Conservation (phyloP, 176 grass and related monocot genomes). For the Rhynchospora pubera region DNA sequence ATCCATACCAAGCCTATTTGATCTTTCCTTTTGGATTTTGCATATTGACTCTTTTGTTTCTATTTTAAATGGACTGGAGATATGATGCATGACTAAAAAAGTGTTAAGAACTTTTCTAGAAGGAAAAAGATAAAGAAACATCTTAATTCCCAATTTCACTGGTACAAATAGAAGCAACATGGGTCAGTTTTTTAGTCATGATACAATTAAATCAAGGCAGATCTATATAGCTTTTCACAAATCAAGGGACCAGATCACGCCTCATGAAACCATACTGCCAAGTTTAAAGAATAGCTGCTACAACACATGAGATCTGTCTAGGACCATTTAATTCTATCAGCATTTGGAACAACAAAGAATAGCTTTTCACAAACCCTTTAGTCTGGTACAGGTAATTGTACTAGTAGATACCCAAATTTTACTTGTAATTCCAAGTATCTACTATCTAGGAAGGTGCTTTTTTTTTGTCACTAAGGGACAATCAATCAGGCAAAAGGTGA, state of each 20-base stretch:
- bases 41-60: neutral
- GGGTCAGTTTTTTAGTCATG: too few species aligned
- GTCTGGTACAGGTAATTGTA: too few species aligned
- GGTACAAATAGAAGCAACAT: too few species aligned
- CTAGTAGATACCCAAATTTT: neutral
- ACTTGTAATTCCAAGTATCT: neutral
- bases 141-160: neutral
- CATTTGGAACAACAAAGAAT: neutral
- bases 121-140: neutral
- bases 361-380: too few species aligned
- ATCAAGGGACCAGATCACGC: neutral
- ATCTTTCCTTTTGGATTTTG: neutral
- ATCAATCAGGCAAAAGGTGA: neutral
- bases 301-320: neutral
- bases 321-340: neutral
- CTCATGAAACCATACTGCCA: neutral
- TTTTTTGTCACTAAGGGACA: neutral
- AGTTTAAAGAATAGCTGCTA: neutral
- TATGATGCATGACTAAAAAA: neutral
- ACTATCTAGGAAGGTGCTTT: neutral
- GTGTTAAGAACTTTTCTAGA: neutral
- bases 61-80: neutral
- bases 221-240: neutral
- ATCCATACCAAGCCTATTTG: neutral
- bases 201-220: neutral